Evolutionary conservation across 1,139 yeast genomes (phyloP), one percentile per base, ranked within the genome.

Genomic region (Pichia sp.): DNA sequence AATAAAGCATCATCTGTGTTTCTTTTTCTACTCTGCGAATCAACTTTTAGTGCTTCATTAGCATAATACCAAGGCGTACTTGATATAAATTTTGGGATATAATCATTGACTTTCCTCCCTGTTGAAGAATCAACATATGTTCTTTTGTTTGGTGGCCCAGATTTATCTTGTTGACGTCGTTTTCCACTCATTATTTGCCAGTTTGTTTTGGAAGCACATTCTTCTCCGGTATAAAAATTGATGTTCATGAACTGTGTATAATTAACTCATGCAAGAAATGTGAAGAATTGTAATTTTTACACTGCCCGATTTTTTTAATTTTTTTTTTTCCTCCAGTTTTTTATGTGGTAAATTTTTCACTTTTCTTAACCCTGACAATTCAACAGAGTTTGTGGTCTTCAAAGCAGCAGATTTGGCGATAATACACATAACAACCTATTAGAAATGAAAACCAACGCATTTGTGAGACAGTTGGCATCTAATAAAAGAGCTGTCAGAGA

Each of bases 401-500:
- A n/a, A n/a, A n/a, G n/a, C n/a, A n/a, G n/a, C n/a, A n/a, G n/a
- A n/a, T n/a, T n/a, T n/a, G n/a, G n/a, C n/a, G n/a, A n/a, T n/a
- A n/a, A n/a, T n/a, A n/a, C n/a, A n/a, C n/a, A n/a, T n/a, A n/a
- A n/a, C n/a, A n/a, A n/a, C n/a, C n/a, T n/a, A n/a, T n/a, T n/a
- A n/a, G n/a, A n/a, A 6, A 50, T 49, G 50, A 57, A 61, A 45
- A 57, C 68, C 4, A 63, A 63, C 28, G 61, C 73, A 2, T 83
- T 87, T 59, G 86, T 87, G 29, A 85, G 83, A 64, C 82, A 82
- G 55, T 68, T 88, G 47, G 95, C 95, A 0, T 85, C 95, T 7
- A 86, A 86, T 54, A 84, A 82, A 52, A 74, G 85, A 46, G 74
- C 73, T 13, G 76, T 81, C 2, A 72, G 97, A 62, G 89, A 82